Base-by-base conservation (phyloP, 352 stramenopile species). In the Lagenidium sp. region DNA sequence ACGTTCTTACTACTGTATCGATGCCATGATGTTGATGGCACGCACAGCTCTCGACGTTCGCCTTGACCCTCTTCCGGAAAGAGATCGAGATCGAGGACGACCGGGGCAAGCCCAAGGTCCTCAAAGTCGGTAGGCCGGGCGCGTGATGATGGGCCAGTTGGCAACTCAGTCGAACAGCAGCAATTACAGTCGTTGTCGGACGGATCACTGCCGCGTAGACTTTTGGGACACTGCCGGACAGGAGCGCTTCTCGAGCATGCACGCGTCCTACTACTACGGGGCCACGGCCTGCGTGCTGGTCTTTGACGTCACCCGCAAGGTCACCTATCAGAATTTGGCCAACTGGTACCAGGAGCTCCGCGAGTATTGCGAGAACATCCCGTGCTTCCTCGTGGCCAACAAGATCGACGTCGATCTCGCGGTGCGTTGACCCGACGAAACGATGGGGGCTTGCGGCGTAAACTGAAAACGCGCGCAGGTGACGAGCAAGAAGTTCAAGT, bases 401-500 rank as follows among this genome's bases (percentile, higher is more conserved):
- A 98, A 98, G 60, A 96, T 98, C 39, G 92, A 98, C 65, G 78
- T 97, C 20, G 85, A 98, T 63, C 84, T 97, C 53, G 82, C 84
- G 25, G 83, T 94, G 49, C 44, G 60, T 3, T 32, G 28, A 32
- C 15, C 8, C 8, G 28, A 32, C 28, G 28, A 32, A 32, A 15
- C 28, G 28, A 32, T 32, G 15, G 8, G 28, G 28, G 8, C 28
- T 32, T 15, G 15, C 28, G 15, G 8, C 15, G 8, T 48, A 2
- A 12, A 26, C 32, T 40, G 13, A 6, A 4, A 37, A 5, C 37
- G 1, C 32, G 5, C 11, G 1, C 50, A 95, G 83, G 89, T 97
- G n/a, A 98, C 94, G 8, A 94, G 58, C 55, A 98, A 98, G 63
- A 92, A 93, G 52, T 98, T 98, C 58, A 97, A 96, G 63, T 98